Evolutionary conservation across 176 grass and related monocot species (phyloP), one percentile per base, ranked within the genome.

Genomic region (Rhynchospora tenuis): DNA sequence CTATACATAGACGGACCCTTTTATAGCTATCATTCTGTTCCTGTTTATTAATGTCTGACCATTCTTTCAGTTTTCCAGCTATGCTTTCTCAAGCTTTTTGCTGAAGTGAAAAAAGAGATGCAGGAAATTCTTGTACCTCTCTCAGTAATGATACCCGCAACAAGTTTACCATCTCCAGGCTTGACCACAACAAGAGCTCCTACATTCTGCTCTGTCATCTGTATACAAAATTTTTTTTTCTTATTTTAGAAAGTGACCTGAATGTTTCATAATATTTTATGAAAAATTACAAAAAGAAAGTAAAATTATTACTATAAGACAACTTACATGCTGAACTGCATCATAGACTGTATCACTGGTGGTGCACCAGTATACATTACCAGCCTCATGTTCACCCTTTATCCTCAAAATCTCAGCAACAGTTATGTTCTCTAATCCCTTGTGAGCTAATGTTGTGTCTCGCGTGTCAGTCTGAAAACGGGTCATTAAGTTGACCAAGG

Each of bases 111-210:
- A 4, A 28, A 27, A 13, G 28, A 16, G 48, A 24, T 17, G 64
- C 52, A 33, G 50, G 14, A 65, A 47, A 64, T 78, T 44, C 47
- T 6, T 61, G 46, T 89, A 98, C 96, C 96, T 93, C 93, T 93
- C 85, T 98, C 93, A 9, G 96, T 91, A 14, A 99, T 64, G 60
- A 99, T 99, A 69, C 96, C 93, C 33, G 89, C 96, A 57, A 92
- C 76, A 63, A 93, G 76, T 26, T 89, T 95, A 54, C 88, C 89
- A 70, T 91, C 91, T 79, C 89, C 93, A 11, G 89, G 91, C 80
- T 93, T 92, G 81, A 99, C 71, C 9, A 99, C 96, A 56, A 99
- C 96, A 23, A 99, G 83, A 66, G 96, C 89, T 74, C 96, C 96
- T 64, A 95, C 75, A 63, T 95, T 90, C 69, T 95, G 91, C 10